Conservation (phyloP, 352 stramenopile genomes). For the Phytopythium helicoides region DNA sequence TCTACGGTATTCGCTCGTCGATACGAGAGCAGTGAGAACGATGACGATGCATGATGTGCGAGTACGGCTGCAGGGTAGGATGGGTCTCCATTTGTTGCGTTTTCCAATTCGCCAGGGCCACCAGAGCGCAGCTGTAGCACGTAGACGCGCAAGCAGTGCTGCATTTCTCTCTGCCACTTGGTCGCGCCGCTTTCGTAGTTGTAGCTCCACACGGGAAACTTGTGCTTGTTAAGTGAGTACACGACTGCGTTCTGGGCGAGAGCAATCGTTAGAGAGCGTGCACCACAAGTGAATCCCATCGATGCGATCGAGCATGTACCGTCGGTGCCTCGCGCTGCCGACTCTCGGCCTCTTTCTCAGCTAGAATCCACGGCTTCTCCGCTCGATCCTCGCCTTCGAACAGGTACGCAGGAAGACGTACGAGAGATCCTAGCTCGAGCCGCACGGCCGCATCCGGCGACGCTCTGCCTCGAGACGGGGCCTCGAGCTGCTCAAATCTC, state of each 20-base stretch:
- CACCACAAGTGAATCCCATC: too few relatives aligned
- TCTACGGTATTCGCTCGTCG: too few relatives aligned
- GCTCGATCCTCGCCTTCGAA: too few relatives aligned
- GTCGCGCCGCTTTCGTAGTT: conserved; percentile 50
- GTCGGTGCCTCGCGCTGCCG: too few relatives aligned
- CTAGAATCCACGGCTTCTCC: too few relatives aligned
- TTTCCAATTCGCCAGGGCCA: neutral
- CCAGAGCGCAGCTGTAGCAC: conserved; percentile 23
- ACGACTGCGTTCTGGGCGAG: conserved; percentile 25
- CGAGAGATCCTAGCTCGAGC: too few relatives aligned
- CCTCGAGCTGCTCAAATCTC: conserved; percentile 31
- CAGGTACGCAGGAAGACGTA: too few relatives aligned
- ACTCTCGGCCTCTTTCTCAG: too few relatives aligned
- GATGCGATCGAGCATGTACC: too few relatives aligned
- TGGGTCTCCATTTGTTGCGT: conserved; percentile 11
- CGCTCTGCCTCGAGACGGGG: conserved; percentile 16
- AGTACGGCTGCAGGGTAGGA: too few relatives aligned
- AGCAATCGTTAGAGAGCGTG: neutral
- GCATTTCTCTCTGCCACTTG: conserved; percentile 42
- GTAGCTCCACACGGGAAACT: conserved; percentile 51
- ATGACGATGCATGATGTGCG: conserved; percentile 27
- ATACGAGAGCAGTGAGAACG: conserved; percentile 35
- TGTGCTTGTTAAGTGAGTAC: conserved; percentile 52
- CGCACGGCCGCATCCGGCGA: too few relatives aligned
- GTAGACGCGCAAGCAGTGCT: conserved; percentile 40